phyloP scores from a whole-genome alignment of 108 stramenopile species.

The Seminavis robusta region DNA sequence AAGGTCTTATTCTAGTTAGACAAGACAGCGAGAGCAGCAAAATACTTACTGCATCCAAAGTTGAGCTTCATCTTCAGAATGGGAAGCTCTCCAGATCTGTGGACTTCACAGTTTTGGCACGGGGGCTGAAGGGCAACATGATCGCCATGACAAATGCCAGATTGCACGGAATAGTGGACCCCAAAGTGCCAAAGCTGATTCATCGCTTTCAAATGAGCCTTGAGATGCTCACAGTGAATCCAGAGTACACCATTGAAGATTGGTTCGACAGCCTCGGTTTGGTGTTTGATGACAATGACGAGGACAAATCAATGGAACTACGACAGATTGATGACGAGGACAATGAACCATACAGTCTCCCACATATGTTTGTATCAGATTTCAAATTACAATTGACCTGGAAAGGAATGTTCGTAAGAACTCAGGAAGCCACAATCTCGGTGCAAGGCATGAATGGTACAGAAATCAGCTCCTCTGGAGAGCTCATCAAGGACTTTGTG shows the following conservation, averaged over 20 bases:
- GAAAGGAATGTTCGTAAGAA: slow-evolving; percentile 1
- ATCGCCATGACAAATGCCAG: not conserved
- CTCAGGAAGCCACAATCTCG: not conserved
- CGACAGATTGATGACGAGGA: too few species aligned
- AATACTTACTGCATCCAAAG: not conserved
- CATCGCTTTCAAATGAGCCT: slow-evolving; percentile 3
- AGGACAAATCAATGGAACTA: not conserved
- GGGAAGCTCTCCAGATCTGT: not conserved
- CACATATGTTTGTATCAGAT: slow-evolving; percentile 5
- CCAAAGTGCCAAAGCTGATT: not conserved
- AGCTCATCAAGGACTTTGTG: slow-evolving; percentile 5
- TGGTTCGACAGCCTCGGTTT: slow-evolving; percentile 10
- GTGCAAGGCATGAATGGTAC: slow-evolving; percentile 2
- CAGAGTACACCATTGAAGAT: slow-evolving; percentile 3
- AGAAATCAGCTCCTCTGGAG: slow-evolving; percentile 1
- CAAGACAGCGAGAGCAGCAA: not conserved
- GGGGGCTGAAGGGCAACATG: not conserved
- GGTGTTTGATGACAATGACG: not conserved
- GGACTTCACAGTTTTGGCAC: not conserved
- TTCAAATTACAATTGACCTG: slow-evolving; percentile 6
- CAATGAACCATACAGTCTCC: not conserved
- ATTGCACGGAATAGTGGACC: not conserved
- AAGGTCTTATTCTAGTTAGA: not conserved
- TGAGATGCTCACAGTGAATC: slow-evolving; percentile 1
- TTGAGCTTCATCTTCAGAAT: not conserved